Evolutionary conservation across 352 stramenopile genomes (phyloP), one percentile per base, ranked within the genome.

Genomic region (Phytophthora fragariae): DNA sequence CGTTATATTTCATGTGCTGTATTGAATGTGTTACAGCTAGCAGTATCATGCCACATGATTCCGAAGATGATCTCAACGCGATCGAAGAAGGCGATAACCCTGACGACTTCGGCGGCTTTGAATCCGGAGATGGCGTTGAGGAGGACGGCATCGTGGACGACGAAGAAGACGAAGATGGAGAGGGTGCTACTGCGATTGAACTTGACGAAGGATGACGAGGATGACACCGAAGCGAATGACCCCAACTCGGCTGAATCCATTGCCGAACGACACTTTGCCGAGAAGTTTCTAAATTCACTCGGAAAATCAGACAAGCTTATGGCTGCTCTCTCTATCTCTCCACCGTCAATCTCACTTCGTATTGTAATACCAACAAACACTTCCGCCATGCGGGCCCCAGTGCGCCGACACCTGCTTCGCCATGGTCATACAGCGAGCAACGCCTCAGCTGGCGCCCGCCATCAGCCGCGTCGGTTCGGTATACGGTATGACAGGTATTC

Each of bases 401-500:
- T 27, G 41, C 15, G 12, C 14, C 41, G 41, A 46, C 39, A 49
- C 9, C 2, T 44, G 57, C 24, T 6, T 47, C 19, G 19, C 19
- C 19, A 21, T 39, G 35, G 35, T 47, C 41, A 49, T 49, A 49
- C 55, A 21, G 44, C 44, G 55, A 15, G 35, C 35, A 15, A 14
- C 37, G 9, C 57, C 6, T 2, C 41, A 47, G 39, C n/a, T 44
- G 24, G 3, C 29, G 57, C 24, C 41, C 57, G 27, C 57, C 29
- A 64, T 44, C 58, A 55, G 8, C 4, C 3, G 33, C 37, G 64
- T 59, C 55, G 46, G 19, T 71, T 71, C 64, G 19, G n/a, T 65
- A 71, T 44, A 17, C 37, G 11, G 14, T 41, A 41, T 41, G 14
- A 14, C 35, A 15, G 35, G 35, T 41, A 41, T 44, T 44, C 10